A percentile compares a stretch with the other conserved stretches of the same genome.
Conservation (phyloP, 2,329 filamentous ascomycete genomes). For the Aspergillus thermomutatus region DNA sequence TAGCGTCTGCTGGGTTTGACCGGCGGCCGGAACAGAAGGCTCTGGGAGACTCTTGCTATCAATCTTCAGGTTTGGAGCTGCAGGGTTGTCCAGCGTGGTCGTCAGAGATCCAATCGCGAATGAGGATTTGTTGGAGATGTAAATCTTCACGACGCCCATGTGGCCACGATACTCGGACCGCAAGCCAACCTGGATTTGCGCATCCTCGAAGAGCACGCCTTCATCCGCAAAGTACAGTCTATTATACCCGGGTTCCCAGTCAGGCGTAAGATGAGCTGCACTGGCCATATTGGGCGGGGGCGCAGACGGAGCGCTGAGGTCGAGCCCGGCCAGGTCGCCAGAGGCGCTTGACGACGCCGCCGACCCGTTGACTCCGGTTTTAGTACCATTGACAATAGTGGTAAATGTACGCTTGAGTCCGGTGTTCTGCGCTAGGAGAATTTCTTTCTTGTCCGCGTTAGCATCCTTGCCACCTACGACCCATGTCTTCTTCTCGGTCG, state of each 20-base stretch:
- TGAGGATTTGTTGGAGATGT: constrained; percentile 92
- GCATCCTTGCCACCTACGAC: constrained; percentile 96
- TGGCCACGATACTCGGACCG: constrained; percentile 94
- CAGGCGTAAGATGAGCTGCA: constrained; percentile 86
- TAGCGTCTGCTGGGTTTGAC: constrained; percentile 86
- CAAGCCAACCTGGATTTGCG: constrained; percentile 86
- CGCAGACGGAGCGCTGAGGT: constrained; percentile 62
- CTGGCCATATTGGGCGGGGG: constrained; percentile 80
- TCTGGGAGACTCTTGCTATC: constrained; percentile 89
- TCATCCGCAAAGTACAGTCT: constrained; percentile 74
- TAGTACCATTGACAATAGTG: constrained; percentile 45
- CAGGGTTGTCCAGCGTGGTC: constrained; percentile 77
- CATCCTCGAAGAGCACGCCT: constrained; percentile 91
- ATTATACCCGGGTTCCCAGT: constrained; percentile 90
- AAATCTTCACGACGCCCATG: constrained; percentile 90
- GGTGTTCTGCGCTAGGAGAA: constrained; percentile 74
- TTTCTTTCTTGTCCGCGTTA: constrained; percentile 75
- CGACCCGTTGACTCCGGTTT: constrained; percentile 33
- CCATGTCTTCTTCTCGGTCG: constrained; percentile 95
- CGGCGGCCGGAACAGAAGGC: constrained; percentile 68
- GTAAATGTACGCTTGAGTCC: constrained; percentile 85
- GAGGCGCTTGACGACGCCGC: constrained; percentile 43
- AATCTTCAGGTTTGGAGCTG: constrained; percentile 67
- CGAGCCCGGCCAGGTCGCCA: constrained; percentile 76
- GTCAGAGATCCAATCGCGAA: constrained; percentile 86